A percentile compares a stretch with the other conserved stretches of the same genome.
phyloP scores from a whole-genome alignment of 257 asterid species.

The Plectranthus barbatus region DNA sequence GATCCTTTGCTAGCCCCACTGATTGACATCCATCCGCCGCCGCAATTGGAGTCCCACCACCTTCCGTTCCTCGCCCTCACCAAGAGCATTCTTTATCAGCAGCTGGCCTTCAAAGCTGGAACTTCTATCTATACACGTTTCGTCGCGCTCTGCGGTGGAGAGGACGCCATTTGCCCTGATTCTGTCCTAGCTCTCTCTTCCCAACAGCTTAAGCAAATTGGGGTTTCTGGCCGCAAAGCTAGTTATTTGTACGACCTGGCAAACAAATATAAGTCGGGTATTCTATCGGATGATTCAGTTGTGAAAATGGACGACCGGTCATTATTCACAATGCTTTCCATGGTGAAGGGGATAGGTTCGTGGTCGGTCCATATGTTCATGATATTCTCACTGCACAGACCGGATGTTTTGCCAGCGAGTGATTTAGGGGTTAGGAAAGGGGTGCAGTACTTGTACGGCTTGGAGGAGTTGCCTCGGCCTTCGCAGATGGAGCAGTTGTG shows the following conservation, averaged over 20 bases:
- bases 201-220: slow-evolving; percentile 86
- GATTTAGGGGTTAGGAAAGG: slow-evolving; percentile 96
- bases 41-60: slow-evolving; percentile 69
- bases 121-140: slow-evolving; percentile 76
- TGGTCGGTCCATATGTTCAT: slow-evolving; percentile 99
- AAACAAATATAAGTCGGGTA: slow-evolving; percentile 69
- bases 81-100: no score
- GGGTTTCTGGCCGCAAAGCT: slow-evolving; percentile 85
- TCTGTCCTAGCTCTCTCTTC: slow-evolving; percentile 57
- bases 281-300: slow-evolving; percentile 66
- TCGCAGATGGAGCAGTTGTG: slow-evolving; percentile 85
- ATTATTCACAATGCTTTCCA: slow-evolving; percentile 78
- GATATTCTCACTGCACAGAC: slow-evolving; percentile 85
- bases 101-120: slow-evolving; percentile 82
- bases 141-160: slow-evolving; percentile 73
- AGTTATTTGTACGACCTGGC: slow-evolving; percentile 79
- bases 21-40: slow-evolving; percentile 51
- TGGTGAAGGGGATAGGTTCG: slow-evolving; percentile 96
- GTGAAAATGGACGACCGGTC: slow-evolving; percentile 93
- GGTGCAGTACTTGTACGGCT: slow-evolving; percentile 67
- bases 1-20: no score
- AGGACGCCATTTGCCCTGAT: slow-evolving; percentile 54
- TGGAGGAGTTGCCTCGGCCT: slow-evolving; percentile 87
- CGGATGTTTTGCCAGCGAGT: slow-evolving; percentile 90
- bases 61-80: no score